Conservation (phyloP, 148 eudicot species). For the Fagopyrum homotropicum region DNA sequence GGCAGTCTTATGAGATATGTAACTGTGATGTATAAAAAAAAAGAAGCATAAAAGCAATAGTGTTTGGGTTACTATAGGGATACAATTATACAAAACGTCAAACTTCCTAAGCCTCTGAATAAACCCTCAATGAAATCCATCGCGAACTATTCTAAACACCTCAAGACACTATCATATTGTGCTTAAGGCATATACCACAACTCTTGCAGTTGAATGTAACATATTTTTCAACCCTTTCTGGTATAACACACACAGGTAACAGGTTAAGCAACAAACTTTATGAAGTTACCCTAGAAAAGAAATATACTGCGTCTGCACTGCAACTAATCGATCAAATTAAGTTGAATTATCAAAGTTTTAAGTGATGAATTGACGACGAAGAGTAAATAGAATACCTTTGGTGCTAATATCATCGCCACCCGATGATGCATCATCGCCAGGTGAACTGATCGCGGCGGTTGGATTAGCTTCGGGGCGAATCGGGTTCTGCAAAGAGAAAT, state of each 20-base stretch:
- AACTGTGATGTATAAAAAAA: no score
- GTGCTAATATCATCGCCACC: background rate
- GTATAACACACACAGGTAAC: background rate
- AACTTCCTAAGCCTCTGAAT: background rate
- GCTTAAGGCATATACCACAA: background rate
- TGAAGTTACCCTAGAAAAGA: background rate
- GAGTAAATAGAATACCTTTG: background rate
- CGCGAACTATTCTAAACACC: background rate
- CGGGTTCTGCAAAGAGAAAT: background rate
- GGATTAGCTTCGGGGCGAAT: background rate
- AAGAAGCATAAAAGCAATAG: no score
- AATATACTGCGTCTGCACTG: background rate
- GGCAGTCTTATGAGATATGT: no score
- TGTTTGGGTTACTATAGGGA: no score
- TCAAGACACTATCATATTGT: background rate
- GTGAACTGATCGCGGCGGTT: background rate
- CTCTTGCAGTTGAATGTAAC: background rate
- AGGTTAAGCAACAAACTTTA: no score
- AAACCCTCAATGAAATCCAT: background rate
- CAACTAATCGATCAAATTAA: background rate
- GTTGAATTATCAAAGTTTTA: background rate
- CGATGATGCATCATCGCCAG: background rate
- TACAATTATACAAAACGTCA: no score
- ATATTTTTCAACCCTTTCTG: background rate
- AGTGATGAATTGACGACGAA: background rate